phyloP scores from a whole-genome alignment of 352 stramenopile species.

The Elongisporangium prolatum region DNA sequence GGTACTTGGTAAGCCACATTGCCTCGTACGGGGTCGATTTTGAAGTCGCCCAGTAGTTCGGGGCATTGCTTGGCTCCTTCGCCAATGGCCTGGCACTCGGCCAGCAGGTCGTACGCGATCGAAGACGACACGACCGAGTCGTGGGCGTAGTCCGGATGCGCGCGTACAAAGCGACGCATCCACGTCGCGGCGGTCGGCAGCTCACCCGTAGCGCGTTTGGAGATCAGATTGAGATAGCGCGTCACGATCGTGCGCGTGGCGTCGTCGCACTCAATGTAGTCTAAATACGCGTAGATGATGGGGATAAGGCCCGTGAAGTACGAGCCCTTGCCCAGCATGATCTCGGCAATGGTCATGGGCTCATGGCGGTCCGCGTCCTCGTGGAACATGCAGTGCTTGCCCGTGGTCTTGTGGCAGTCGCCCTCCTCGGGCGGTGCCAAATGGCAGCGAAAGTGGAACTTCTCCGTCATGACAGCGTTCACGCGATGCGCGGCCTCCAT shows the following conservation, averaged over 20 bases:
- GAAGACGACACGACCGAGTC: conserved; percentile 89
- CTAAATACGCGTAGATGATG: conserved; percentile 95
- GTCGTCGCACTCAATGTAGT: conserved; percentile 96
- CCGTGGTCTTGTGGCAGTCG: conserved; percentile 41
- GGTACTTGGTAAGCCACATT: conserved; percentile 91
- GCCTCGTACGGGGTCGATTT: conserved; percentile 90
- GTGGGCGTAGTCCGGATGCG: conserved; percentile 93
- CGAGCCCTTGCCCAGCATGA: conserved; percentile 93
- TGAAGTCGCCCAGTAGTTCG: conserved; percentile 91
- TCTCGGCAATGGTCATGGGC: conserved; percentile 98
- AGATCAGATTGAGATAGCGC: conserved; percentile 89
- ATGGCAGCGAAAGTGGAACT: conserved; percentile 98
- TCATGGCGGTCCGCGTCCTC: conserved; percentile 74
- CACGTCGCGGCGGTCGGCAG: conserved; percentile 96
- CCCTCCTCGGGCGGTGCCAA: conserved; percentile 83
- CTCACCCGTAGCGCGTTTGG: conserved; percentile 93
- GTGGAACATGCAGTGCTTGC: conserved; percentile 38
- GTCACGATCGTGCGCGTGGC: conserved; percentile 73
- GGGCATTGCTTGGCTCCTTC: conserved; percentile 89
- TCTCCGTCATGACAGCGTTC: conserved; percentile 93
- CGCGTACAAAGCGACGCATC: conserved; percentile 95
- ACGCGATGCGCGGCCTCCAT: conserved; percentile 97
- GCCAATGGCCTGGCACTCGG: conserved; percentile 95
- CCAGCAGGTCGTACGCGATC: conserved; percentile 92
- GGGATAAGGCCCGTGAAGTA: conserved; percentile 97